Evolutionary conservation across 2,329 filamentous ascomycete species (phyloP), one percentile per base, ranked within the genome.

Genomic region (Alternaria hordeiaustralica): DNA sequence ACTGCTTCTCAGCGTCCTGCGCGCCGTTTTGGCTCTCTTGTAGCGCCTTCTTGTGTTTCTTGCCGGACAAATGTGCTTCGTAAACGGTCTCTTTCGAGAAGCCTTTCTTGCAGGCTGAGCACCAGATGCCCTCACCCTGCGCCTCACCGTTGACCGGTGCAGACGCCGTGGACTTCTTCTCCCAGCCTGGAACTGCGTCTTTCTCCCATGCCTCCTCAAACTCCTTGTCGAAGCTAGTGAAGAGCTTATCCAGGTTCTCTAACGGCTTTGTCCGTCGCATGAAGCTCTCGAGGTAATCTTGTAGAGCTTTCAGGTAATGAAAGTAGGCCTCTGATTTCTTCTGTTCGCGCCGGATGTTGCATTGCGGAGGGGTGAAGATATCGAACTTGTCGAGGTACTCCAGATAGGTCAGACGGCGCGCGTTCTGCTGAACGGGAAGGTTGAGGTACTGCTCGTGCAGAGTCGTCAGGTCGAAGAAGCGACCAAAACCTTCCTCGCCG

Each of bases 31-130:
- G 57, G 87, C 76, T 93, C 89, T 72, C 69, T 45, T 75, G 66
- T 6, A 91, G 92, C 0, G 92, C 92, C 73, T 93, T 93, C 78
- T 95, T 88, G 79, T 99, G 96, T 78, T 98, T 99, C 82, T 97
- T 95, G 45, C 95, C 95, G 0, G 84, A 91, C 65, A 99, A 82
- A 79, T 99, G 96, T 41, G 88, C 90, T 73, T 94, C 94, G 84
- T 97, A 97, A 51, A 97, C 93, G 66, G 97, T 97, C 69, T 96
- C 89, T 74, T 97, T 98, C 75, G 92, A 94, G 82, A 98, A 99
- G 63, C 95, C 93, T 81, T 94, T 97, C 76, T 96, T 91, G 78
- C 96, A 99, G 66, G 94, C 94, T 6, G 90, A 86, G 75, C 96
- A 99, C 92, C 92, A 98, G 15, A 94, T 87, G 0, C 91, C 92